Evolutionary conservation across 345 rosid genomes (phyloP), one percentile per base, ranked within the genome.

Genomic region (Boechera stricta): DNA sequence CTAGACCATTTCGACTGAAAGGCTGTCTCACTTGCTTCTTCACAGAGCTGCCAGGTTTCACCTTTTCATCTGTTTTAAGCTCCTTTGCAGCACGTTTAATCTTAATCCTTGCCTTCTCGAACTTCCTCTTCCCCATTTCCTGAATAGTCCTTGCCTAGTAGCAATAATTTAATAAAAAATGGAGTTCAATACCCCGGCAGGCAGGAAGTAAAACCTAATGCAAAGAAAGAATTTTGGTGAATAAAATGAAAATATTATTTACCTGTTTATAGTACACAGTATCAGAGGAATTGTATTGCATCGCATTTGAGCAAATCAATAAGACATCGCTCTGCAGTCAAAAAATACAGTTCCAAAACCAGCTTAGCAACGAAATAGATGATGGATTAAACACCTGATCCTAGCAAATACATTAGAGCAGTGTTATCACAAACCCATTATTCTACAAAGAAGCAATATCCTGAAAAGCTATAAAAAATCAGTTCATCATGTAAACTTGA

Each of bases 221-320:
- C 13, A 62, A 31, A 72, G 31, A 64, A 11, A 51, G 39, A 53
- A 55, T 42, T 55, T 1, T 41, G 1, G 62, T 68, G 65, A 71
- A 45, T 8, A 72, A 77, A 54, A 76, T 57, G 45, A 36, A 11
- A 48, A 79, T 12, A 33, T 12, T 59, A 33, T 31, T 62, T 69
- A 87, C 97, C 86, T 91, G 97, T 83, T 84, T 90, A 77, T 91
- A 67, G 86, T 91, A 91, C 35, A 90, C 70, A 5, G 95, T 90
- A 63, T 90, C 97, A 7, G 93, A 75, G 7, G 90, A 76, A 85
- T 91, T 91, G 69, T 91, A 91, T 78, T 78, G 87, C 97, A 90
- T 90, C 41, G 97, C 95, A 75, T 91, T 91, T 64, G 95, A 86
- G 88, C 95, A 91, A 74, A 91, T 88, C 64, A 90, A 77, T 72